phyloP scores from a whole-genome alignment of 805 yeast genomes.

The Cyberlindnera xylosilytica region DNA sequence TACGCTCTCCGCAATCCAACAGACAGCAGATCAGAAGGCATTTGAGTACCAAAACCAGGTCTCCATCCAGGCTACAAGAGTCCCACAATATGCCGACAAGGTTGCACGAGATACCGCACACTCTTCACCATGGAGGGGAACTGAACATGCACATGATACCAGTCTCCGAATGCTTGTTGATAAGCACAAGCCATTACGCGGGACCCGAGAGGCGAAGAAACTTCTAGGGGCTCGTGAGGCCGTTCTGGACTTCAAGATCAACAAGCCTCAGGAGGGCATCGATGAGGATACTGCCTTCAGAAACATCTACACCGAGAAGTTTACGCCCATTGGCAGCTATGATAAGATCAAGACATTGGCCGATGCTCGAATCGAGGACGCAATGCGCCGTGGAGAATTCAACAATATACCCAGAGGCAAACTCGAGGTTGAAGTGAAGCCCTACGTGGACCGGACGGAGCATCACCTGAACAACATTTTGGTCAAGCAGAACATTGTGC shows the following conservation, averaged over 20 bases:
- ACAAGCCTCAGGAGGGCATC: slow-evolving; percentile 15
- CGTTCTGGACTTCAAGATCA: slow-evolving; percentile 59
- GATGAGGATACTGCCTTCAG: slow-evolving; percentile 47
- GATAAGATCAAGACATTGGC: slow-evolving; percentile 62
- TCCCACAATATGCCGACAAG: slow-evolving; percentile 44
- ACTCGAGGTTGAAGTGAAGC: slow-evolving; percentile 42
- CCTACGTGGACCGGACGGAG: slow-evolving; percentile 64
- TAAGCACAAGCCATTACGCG: slow-evolving; percentile 36
- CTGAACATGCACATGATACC: slow-evolving; percentile 44
- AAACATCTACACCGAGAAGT: slow-evolving; percentile 60
- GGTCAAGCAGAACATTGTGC: slow-evolving; percentile 70
- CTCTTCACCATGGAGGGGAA: slow-evolving; percentile 58
- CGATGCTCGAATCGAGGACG: slow-evolving; percentile 71
- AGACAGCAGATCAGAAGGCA: slow-evolving; percentile 29
- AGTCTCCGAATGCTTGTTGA: slow-evolving; percentile 56
- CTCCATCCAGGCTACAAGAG: slow-evolving; percentile 37
- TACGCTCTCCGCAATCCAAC: slow-evolving; percentile 25
- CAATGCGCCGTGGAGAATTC: slow-evolving; percentile 69
- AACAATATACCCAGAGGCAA: slow-evolving; percentile 62
- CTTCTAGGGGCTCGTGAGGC: slow-evolving; percentile 20
- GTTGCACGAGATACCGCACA: slow-evolving; percentile 47
- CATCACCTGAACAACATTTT: slow-evolving; percentile 78
- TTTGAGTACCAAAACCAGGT: slow-evolving; percentile 39
- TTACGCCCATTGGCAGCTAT: slow-evolving; percentile 40
- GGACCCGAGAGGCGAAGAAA: slow-evolving; percentile 14